These are phyloP conservation scores for Penicillium digitatum DNA, from an alignment of 2,329 filamentous ascomycete genomes.

Conservation along the genomic window DNA sequence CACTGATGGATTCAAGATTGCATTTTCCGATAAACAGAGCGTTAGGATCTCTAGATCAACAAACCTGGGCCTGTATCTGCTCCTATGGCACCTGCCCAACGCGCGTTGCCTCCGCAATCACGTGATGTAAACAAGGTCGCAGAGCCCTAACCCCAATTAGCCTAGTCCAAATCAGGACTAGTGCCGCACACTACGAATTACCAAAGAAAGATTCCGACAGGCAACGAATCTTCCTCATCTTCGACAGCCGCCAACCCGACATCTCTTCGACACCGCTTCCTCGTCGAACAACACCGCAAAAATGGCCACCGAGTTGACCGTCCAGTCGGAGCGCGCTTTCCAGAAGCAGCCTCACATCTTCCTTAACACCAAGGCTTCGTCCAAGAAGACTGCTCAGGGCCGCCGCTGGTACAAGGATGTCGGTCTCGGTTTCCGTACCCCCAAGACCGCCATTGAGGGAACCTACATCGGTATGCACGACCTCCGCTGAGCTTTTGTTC, in stretches of 20 bases:
- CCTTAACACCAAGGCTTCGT: constrained; percentile 89
- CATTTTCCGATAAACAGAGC: not conserved
- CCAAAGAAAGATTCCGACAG: constrained; percentile 40
- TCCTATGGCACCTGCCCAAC: constrained; percentile 12
- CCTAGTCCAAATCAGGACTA: constrained; percentile 32
- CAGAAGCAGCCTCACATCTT: constrained; percentile 99
- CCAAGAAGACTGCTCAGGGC: constrained; percentile 79
- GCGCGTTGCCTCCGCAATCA: constrained; percentile 33
- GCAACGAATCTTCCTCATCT: constrained; percentile 40
- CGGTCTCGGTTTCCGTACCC: constrained; percentile 97
- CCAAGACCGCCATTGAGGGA: constrained; percentile 97
- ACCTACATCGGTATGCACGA: constrained; percentile 90
- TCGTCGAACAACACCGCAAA: constrained; percentile 54
- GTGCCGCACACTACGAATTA: constrained; percentile 31
- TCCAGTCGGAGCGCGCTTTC: constrained; percentile 99
- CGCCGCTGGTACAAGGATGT: constrained; percentile 99
- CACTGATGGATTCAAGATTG: not conserved
- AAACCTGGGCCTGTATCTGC: constrained; percentile 10
- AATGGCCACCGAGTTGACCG: constrained; percentile 98
- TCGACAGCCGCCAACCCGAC: constrained; percentile 37
- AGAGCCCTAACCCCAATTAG: constrained; percentile 41
- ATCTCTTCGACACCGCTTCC: constrained; percentile 38
- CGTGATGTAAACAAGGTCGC: constrained; percentile 43
- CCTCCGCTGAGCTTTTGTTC: constrained; percentile 23
- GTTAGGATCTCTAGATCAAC: not conserved